Base-by-base conservation (phyloP, 2,329 filamentous ascomycete species). In the Pyricularia grisea region DNA sequence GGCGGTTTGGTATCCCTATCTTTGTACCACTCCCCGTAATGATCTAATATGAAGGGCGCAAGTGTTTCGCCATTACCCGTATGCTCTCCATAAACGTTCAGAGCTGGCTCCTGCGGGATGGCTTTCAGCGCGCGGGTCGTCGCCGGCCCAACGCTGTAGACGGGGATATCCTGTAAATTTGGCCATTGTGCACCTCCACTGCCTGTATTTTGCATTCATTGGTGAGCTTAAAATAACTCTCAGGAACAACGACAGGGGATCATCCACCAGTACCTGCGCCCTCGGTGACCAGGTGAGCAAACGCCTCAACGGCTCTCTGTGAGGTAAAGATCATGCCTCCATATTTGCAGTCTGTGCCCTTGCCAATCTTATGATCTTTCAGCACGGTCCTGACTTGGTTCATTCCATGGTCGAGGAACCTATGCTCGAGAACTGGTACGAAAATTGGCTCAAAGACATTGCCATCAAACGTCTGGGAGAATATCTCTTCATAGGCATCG, bases 281-380 rank as follows among this genome's bases (percentile, higher is more conserved):
- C 36, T 87, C 84, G 17, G 84, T 79, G 0, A 93, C 83, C 10
- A 92, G 79, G 65, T 84, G 81, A 3, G 86, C 80, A 74, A 95
- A 93, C 0, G 90, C 91, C 76, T 95, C 92, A 2, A 95, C 92
- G 0, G 92, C 91, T 66, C 92, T 85, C 77, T 95, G 92, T 9
- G 91, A 94, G 1, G 92, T 95, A 75, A 95, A 94, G 67, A 95
- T 89, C 70, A 94, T 80, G n/a, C 91, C 92, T 5, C 91, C 91
- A 74, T 92, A 94, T 17, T 79, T 73, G 60, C 77, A 77, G 2
- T 76, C 78, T 0, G 74, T 60, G n/a, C 70, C 71, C 2, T 68
- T 73, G 65, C 80, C 79, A 70, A 89, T 83, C 20, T 74, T 72
- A 28, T 76, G 78, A 1, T 75, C 72, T 11, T 73, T 75, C 11